A percentile compares a stretch with the other conserved stretches of the same genome.
Evolutionary conservation across 2,329 filamentous ascomycete genomes (phyloP).

Genomic region (Fusarium floridanum): DNA sequence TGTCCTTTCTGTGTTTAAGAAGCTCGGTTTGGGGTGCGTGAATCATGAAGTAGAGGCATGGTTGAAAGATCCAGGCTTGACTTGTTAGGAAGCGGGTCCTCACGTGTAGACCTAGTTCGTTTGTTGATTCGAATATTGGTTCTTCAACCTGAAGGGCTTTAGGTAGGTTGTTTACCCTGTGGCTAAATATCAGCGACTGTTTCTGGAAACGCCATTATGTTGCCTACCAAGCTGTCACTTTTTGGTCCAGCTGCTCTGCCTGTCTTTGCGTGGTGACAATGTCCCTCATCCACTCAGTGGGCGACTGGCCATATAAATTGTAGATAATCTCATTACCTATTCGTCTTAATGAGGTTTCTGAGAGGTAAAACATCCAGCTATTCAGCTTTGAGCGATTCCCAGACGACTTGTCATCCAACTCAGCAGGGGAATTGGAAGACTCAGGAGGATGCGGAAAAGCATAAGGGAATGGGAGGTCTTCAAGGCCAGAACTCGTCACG

Average conservation of each 20-base stretch:
- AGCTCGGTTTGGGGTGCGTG: background rate
- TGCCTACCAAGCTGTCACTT: background rate
- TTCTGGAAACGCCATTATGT: background rate
- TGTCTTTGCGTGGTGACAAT: background rate
- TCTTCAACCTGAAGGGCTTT: background rate
- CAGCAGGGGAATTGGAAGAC: background rate
- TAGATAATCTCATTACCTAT: background rate
- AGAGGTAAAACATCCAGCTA: slow-evolving; percentile 1
- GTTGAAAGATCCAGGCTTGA: background rate
- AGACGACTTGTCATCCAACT: background rate
- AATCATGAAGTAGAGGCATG: slow-evolving; percentile 1
- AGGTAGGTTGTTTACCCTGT: background rate
- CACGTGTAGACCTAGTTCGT: background rate
- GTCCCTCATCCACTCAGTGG: background rate
- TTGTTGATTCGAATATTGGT: background rate
- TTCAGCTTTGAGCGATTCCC: background rate
- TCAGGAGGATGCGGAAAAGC: background rate
- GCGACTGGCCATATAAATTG: background rate
- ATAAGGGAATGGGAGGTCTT: background rate
- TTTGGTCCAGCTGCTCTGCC: slow-evolving; percentile 1
- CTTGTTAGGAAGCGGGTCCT: background rate
- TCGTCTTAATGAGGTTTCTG: background rate
- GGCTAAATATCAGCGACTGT: background rate
- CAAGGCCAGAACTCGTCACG: background rate
- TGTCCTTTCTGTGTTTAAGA: background rate